Percentiles rank a stretch among this genome's conserved stretches.
These are phyloP conservation scores for Echium plantagineum DNA, from an alignment of 257 asterid species.

Conservation along the genomic window DNA sequence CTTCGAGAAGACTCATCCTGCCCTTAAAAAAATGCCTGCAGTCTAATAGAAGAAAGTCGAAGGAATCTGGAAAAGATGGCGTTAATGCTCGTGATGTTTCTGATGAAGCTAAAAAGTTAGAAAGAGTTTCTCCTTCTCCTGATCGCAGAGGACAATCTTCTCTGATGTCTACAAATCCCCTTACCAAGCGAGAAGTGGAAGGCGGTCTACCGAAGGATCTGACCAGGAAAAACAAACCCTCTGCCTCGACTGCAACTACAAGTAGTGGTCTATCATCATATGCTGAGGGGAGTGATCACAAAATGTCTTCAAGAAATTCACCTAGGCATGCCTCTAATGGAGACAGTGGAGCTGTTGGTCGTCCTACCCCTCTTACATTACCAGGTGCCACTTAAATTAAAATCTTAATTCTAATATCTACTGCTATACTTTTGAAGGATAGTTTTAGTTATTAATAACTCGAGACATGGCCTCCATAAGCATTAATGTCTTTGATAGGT, in stretches of 20 bases:
- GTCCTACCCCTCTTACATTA: constrained; percentile 51
- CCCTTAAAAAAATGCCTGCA: constrained; percentile 13
- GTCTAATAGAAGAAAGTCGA: constrained; percentile 62
- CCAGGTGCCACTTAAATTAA: constrained; percentile 47
- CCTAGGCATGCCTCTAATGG: constrained; percentile 50
- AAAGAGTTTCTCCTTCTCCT: constrained; percentile 38
- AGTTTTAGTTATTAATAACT: background rate
- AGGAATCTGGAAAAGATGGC: constrained; percentile 57
- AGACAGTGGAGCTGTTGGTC: constrained; percentile 44
- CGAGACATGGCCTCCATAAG: background rate
- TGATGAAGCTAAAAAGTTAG: constrained; percentile 52
- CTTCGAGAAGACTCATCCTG: background rate
- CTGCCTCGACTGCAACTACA: constrained; percentile 20
- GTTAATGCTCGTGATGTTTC: constrained; percentile 35
- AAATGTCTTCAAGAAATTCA: constrained; percentile 27
- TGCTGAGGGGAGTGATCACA: constrained; percentile 44
- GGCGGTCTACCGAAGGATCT: constrained; percentile 28
- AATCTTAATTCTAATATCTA: constrained; percentile 3
- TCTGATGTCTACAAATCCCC: constrained; percentile 19
- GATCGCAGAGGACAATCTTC: constrained; percentile 49
- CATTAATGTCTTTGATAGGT: constrained; percentile 28
- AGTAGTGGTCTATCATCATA: constrained; percentile 47
- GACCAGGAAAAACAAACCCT: constrained; percentile 30
- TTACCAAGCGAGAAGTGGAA: constrained; percentile 47
- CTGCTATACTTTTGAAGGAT: background rate